phyloP scores from a whole-genome alignment of 257 asterid genomes.

The Ballota nigra region DNA sequence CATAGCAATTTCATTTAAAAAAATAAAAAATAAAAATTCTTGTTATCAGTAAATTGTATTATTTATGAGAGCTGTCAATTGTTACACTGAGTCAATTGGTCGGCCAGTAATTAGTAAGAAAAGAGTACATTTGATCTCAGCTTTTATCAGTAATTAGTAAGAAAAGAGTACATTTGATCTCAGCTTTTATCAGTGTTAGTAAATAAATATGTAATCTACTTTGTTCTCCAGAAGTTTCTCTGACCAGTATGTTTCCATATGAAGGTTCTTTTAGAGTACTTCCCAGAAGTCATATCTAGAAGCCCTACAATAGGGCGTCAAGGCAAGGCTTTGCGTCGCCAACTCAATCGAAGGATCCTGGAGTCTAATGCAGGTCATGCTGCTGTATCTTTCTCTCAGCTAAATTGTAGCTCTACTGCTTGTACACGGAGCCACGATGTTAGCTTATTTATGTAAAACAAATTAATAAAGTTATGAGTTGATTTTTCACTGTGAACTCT shows the following conservation, averaged over 20 bases:
- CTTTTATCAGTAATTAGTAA: conserved; percentile 6
- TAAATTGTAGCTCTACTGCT: conserved; percentile 17
- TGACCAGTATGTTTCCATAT: conserved; percentile 27
- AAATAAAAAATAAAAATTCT: not conserved
- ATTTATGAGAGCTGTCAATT: not conserved
- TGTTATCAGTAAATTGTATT: not conserved
- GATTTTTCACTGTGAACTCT: not conserved
- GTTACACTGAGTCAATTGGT: conserved; percentile 1
- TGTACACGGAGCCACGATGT: conserved; percentile 10
- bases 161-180: not conserved
- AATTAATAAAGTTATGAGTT: not conserved
- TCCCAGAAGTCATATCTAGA: conserved; percentile 51
- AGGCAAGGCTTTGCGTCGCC: conserved; percentile 95
- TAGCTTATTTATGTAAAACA: not conserved
- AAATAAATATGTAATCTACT: not conserved
- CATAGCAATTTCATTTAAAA: not conserved
- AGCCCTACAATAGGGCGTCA: conserved; percentile 85
- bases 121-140: not conserved
- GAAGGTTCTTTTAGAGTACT: conserved; percentile 68
- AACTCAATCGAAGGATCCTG: conserved; percentile 57
- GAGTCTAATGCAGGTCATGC: conserved; percentile 44
- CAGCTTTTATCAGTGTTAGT: conserved; percentile 6
- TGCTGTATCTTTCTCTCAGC: conserved; percentile 29
- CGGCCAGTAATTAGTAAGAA: conserved; percentile 5
- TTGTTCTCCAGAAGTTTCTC: conserved; percentile 1